These are phyloP conservation scores for Senna tora DNA, from an alignment of 306 rosid genomes.

Conservation along the genomic window DNA sequence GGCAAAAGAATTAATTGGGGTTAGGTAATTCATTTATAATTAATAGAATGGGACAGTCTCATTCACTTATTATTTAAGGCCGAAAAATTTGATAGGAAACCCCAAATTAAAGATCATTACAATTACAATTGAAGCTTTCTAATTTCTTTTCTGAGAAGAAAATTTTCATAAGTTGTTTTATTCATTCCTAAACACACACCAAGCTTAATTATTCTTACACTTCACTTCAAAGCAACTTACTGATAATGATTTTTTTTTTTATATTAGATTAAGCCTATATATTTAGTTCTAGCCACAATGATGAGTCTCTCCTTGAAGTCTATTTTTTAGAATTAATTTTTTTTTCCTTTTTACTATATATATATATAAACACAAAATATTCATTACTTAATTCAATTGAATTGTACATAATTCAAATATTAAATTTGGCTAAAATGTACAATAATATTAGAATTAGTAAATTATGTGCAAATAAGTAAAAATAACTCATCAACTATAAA, in stretches of 20 bases:
- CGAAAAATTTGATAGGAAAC: constrained; percentile 20
- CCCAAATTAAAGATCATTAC: background rate
- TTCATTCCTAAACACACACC: background rate
- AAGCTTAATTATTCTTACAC: background rate
- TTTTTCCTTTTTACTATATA: too few relatives aligned
- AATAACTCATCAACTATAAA: too few relatives aligned
- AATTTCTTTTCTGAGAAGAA: background rate
- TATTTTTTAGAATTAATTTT: too few relatives aligned
- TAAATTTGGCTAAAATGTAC: too few relatives aligned
- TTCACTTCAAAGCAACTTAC: background rate
- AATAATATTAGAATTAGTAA: too few relatives aligned
- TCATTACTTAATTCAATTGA: too few relatives aligned
- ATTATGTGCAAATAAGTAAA: too few relatives aligned
- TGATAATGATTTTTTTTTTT: background rate
- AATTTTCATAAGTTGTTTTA: background rate
- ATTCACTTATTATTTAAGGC: constrained; percentile 28
- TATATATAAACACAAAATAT: too few relatives aligned
- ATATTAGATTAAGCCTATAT: background rate
- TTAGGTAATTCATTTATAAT: constrained; percentile 16
- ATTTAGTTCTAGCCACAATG: too few relatives aligned
- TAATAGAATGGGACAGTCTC: constrained; percentile 17
- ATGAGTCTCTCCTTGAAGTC: too few relatives aligned
- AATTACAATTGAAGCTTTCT: background rate
- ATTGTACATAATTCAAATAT: too few relatives aligned
- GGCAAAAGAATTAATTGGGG: constrained; percentile 23